phyloP scores from a whole-genome alignment of 495 filamentous ascomycete species.

The Penicillium crystallinum region DNA sequence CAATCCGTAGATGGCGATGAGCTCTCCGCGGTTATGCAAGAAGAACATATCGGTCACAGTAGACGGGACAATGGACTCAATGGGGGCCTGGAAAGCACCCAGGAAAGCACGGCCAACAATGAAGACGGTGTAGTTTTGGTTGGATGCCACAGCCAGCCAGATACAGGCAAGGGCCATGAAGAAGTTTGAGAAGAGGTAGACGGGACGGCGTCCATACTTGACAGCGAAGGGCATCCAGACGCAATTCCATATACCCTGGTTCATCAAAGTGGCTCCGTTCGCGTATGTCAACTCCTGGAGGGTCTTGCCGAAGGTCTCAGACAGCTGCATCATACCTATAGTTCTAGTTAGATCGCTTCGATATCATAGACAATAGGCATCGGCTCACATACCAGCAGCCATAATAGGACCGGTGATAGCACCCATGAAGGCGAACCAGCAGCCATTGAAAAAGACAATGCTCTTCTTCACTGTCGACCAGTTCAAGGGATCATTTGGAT shows the following conservation, averaged over 20 bases:
- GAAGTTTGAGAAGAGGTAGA: conserved; percentile 32
- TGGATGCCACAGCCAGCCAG: conserved; percentile 38
- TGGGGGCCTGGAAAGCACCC: conserved; percentile 46
- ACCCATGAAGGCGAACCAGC: conserved; percentile 45
- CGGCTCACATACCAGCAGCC: conserved; percentile 32
- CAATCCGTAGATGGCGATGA: conserved; percentile 42
- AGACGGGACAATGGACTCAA: conserved; percentile 45
- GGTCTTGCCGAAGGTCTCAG: conserved; percentile 35
- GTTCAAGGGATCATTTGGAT: conserved; percentile 23
- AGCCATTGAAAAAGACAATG: conserved; percentile 8
- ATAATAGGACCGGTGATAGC: conserved; percentile 49
- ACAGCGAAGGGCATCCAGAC: conserved; percentile 51
- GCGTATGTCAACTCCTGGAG: conserved; percentile 23
- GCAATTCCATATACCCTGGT: conserved; percentile 45
- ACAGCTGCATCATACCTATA: conserved; percentile 31
- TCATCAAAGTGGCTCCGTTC: conserved; percentile 9
- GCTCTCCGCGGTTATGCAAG: conserved; percentile 50
- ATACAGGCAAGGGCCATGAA: conserved; percentile 35
- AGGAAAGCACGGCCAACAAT: conserved; percentile 43
- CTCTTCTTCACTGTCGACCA: conserved; percentile 18
- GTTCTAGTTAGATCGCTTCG: background rate
- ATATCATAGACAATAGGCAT: background rate
- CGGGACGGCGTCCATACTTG: conserved; percentile 49
- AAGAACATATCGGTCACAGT: conserved; percentile 55
- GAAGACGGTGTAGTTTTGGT: conserved; percentile 35